Base-by-base conservation (phyloP, 305 asterid species). In the Ajuga reptans region DNA sequence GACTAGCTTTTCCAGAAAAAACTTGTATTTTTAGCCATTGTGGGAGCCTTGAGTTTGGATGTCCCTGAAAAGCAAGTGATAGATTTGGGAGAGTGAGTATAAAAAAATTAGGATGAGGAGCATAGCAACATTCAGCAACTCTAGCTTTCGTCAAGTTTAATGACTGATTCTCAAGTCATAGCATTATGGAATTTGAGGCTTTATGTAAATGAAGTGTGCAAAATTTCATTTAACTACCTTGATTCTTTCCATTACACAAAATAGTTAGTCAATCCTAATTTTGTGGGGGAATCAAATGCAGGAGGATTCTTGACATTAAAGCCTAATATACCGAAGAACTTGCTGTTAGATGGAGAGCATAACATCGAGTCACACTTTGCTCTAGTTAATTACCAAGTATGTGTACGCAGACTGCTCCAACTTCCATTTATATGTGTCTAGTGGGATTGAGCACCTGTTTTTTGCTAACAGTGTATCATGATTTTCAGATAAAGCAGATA, bases 321-420 rank as follows among this genome's bases (percentile, higher is more conserved):
- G 77, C 93, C 97, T 37, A 82, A 80, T 68, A 87, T 93, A 61
- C 97, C 99, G 27, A 93, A 91, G 89, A 86, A 64, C 72, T 83
- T 93, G 83, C 58, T 93, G 83, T 88, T 93, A 74, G 96, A 89
- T 43, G 99, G 96, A 79, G 85, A 73, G 69, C 96, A 93, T 75
- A 86, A 79, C 78, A 61, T 93, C 41, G 93, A 87, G 36, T 84
- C 99, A 60, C 99, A 93, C 86, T 93, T 93, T 72, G 76, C 90
- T 74, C 93, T 91, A 52, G 84, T 93, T 63, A 89, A 93, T 82
- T 91, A 89, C 80, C 99, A 93, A 83, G 99, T 93, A 86, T 34
- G 92, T 57, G 52, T 16, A 9, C 57, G 45, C 63, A 43, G 56
- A 46, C 66, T 50, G 68, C 56, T 34, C 47, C 24, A 8, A 16